phyloP scores from a whole-genome alignment of 768 basidiomycete species.

The Strobilomyces echinocephalus region DNA sequence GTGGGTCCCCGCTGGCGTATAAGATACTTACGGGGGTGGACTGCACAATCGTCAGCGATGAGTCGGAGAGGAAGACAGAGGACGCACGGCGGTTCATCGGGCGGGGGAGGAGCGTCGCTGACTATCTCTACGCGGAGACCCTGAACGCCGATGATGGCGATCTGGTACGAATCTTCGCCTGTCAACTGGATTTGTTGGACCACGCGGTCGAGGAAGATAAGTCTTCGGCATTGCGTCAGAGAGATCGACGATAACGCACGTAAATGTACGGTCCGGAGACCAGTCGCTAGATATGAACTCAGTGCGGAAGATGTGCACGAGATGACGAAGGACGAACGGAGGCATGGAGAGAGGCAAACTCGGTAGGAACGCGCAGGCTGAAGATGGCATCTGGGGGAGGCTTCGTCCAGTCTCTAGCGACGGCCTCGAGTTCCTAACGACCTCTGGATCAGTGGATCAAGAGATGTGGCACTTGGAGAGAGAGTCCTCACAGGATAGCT shows the following conservation, averaged over 20 bases:
- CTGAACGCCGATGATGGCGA: conserved; percentile 78
- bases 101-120: conserved; percentile 78
- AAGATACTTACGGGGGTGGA: conserved; percentile 45
- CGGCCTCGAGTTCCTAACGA: conserved; percentile 68
- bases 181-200: conserved; percentile 50
- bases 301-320: conserved; percentile 16
- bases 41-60: conserved; percentile 25
- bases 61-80: not conserved
- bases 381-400: conserved; percentile 77
- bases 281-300: conserved; percentile 49
- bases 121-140: conserved; percentile 84
- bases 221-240: conserved; percentile 3
- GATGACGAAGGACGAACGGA: conserved; percentile 48
- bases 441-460: conserved; percentile 3
- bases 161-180: conserved; percentile 83
- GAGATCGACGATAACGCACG: conserved; percentile 40
- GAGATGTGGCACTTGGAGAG: not conserved
- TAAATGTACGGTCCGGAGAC: conserved; percentile 83
- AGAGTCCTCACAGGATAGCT: conserved; percentile 51
- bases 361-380: conserved; percentile 77
- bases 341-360: conserved; percentile 80
- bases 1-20: conserved; percentile 12
- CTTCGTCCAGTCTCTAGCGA: conserved; percentile 82
- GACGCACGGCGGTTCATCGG: conserved; percentile 73
- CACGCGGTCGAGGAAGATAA: conserved; percentile 21